These are phyloP conservation scores for Selaginella tamariscina DNA, from an alignment of 75 land plant species.

Conservation along the genomic window DNA sequence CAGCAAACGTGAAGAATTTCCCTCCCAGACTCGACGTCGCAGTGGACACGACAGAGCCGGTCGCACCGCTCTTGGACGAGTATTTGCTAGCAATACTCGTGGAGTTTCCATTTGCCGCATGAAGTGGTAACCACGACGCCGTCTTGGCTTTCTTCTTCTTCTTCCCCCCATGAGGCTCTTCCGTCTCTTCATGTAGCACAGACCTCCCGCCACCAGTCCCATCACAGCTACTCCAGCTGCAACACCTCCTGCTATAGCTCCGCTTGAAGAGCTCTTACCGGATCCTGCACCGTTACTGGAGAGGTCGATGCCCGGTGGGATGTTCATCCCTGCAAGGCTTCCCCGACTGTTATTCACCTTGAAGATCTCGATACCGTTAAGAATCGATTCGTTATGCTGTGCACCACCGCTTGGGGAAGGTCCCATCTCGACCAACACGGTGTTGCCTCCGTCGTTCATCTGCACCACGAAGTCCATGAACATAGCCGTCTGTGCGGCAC, in stretches of 20 bases:
- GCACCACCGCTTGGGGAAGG: slow-evolving; percentile 38
- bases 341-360: slow-evolving; percentile 51
- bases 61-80: slow-evolving; percentile 27
- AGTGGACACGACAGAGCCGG: slow-evolving; percentile 30
- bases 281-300: not conserved
- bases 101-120: slow-evolving; percentile 13
- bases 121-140: slow-evolving; percentile 43
- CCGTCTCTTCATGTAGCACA: slow-evolving; percentile 23
- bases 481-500: slow-evolving; percentile 33
- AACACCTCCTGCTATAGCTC: slow-evolving; percentile 29
- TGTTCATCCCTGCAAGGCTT: slow-evolving; percentile 32
- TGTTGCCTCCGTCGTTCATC: not conserved
- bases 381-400: slow-evolving; percentile 39
- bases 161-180: slow-evolving; percentile 8
- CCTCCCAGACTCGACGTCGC: slow-evolving; percentile 29
- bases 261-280: slow-evolving; percentile 12
- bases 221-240: slow-evolving; percentile 26
- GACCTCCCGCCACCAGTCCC: slow-evolving; percentile 16
- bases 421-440: slow-evolving; percentile 63
- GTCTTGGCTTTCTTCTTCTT: slow-evolving; percentile 17
- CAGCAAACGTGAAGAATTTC: slow-evolving; percentile 41
- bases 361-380: slow-evolving; percentile 70
- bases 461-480: slow-evolving; percentile 34
- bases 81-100: slow-evolving; percentile 21
- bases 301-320: not conserved